Evolutionary conservation across 352 stramenopile genomes (phyloP).

Genomic region (Globisporangium apiculatum): DNA sequence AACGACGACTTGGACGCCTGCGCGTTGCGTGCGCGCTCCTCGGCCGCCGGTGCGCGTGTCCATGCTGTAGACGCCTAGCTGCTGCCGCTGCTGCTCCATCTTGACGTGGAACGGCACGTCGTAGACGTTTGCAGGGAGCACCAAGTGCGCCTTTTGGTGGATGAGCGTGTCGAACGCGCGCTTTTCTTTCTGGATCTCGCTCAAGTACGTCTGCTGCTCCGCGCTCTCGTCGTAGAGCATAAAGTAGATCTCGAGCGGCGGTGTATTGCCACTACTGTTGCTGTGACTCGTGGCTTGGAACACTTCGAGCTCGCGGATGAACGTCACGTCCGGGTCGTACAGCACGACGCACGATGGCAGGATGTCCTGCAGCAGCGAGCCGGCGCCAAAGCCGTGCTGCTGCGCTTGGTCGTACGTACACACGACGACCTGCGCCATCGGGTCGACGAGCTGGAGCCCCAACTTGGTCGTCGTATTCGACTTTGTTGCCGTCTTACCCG

Average conservation of each 20-base stretch:
- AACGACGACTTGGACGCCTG: slow-evolving; percentile 81
- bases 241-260: slow-evolving; percentile 89
- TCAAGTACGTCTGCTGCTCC: slow-evolving; percentile 94
- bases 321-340: slow-evolving; percentile 93
- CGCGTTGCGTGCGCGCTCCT: slow-evolving; percentile 25
- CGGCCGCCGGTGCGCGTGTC: slow-evolving; percentile 65
- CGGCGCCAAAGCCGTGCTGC: slow-evolving; percentile 45
- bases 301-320: slow-evolving; percentile 94
- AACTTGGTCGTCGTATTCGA: slow-evolving; percentile 18
- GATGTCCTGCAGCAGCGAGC: slow-evolving; percentile 85
- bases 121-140: slow-evolving; percentile 85
- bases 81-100: slow-evolving; percentile 40
- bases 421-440: slow-evolving; percentile 47
- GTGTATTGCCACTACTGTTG: background rate
- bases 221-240: slow-evolving; percentile 95
- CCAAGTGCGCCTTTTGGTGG: slow-evolving; percentile 90
- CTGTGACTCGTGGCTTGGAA: slow-evolving; percentile 65
- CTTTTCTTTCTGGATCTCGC: slow-evolving; percentile 93
- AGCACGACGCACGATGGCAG: slow-evolving; percentile 89
- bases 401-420: slow-evolving; percentile 78
- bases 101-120: slow-evolving; percentile 79
- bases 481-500: background rate
- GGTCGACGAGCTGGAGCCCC: slow-evolving; percentile 43
- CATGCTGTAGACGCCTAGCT: slow-evolving; percentile 68
- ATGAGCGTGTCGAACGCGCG: slow-evolving; percentile 96